Conservation (phyloP, 805 yeast genomes). For the Candida pseudofarinosa region DNA sequence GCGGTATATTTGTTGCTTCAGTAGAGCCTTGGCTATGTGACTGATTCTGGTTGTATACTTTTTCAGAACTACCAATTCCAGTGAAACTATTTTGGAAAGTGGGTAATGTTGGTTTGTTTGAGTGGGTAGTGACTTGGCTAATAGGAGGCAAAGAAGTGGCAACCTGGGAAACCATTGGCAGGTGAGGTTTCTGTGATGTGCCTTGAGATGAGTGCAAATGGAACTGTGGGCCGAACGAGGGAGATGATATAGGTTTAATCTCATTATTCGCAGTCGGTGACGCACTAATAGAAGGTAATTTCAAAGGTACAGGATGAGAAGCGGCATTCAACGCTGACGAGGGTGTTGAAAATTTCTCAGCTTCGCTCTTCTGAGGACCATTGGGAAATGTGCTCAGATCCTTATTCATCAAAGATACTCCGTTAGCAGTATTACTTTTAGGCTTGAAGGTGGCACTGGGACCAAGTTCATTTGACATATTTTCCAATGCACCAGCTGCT, state of each 20-base stretch:
- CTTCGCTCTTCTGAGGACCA: slow-evolving; percentile 12
- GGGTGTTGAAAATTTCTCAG: slow-evolving; percentile 29
- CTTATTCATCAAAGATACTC: slow-evolving; percentile 33
- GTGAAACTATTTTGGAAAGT: slow-evolving; percentile 19
- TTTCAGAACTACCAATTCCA: neutral
- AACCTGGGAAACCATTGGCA: slow-evolving; percentile 18
- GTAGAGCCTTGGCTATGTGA: neutral
- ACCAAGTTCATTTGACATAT: slow-evolving; percentile 41
- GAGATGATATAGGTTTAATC: slow-evolving; percentile 28
- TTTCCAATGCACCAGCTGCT: slow-evolving; percentile 44
- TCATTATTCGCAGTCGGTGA: slow-evolving; percentile 4
- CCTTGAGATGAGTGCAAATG: slow-evolving; percentile 17
- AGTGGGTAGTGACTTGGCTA: slow-evolving; percentile 16
- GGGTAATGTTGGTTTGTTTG: slow-evolving; percentile 18
- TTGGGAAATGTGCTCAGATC: slow-evolving; percentile 13
- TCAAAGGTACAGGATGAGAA: slow-evolving; percentile 28
- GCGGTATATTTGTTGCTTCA: neutral
- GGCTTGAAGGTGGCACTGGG: slow-evolving; percentile 40
- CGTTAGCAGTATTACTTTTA: slow-evolving; percentile 9
- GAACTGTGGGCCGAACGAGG: slow-evolving; percentile 46
- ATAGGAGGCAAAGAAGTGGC: slow-evolving; percentile 24
- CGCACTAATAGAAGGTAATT: slow-evolving; percentile 29
- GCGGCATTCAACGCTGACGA: slow-evolving; percentile 29
- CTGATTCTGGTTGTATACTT: neutral
- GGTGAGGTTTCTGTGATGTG: slow-evolving; percentile 6